A percentile compares a stretch with the other conserved stretches of the same genome.
These are phyloP conservation scores for Globomyces pollinis-pini DNA, from an alignment of 192 early-diverging fungal species.

Conservation along the genomic window DNA sequence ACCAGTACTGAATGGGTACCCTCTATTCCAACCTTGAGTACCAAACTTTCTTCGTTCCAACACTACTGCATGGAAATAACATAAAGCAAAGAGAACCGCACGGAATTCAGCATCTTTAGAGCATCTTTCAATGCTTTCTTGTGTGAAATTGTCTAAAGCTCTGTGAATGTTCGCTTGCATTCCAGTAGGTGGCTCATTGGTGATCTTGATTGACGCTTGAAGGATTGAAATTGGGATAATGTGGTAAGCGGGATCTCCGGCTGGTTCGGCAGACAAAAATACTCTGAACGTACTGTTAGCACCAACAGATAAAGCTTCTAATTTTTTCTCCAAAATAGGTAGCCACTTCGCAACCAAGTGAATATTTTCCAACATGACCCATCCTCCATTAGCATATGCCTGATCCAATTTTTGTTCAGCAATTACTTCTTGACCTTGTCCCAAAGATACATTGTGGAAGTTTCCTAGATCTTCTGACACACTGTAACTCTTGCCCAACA, in stretches of 20 bases:
- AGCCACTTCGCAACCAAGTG: constrained; percentile 63
- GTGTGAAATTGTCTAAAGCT: constrained; percentile 59
- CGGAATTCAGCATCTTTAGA: constrained; percentile 61
- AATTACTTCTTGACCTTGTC: constrained; percentile 62
- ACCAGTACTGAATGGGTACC: constrained; percentile 58
- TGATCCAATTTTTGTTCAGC: constrained; percentile 57
- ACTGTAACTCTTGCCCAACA: constrained; percentile 39
- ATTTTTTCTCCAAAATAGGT: constrained; percentile 55
- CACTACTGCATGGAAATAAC: constrained; percentile 61
- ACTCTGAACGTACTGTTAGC: constrained; percentile 51
- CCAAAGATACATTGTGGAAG: constrained; percentile 63
- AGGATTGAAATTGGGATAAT: constrained; percentile 61
- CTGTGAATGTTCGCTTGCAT: constrained; percentile 64
- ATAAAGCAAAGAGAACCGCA: constrained; percentile 51
- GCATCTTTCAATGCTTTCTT: constrained; percentile 53
- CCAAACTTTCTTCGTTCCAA: constrained; percentile 59
- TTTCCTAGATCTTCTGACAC: constrained; percentile 51
- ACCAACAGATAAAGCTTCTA: constrained; percentile 44
- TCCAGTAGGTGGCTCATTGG: constrained; percentile 61
- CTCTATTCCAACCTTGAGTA: constrained; percentile 58
- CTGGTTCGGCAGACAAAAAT: constrained; percentile 56
- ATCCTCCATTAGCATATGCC: constrained; percentile 54
- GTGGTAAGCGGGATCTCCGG: constrained; percentile 51
- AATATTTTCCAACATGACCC: constrained; percentile 67
- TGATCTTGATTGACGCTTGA: constrained; percentile 61